Evolutionary conservation across 2,329 filamentous ascomycete genomes (phyloP).

Genomic region (Sporothrix phasma): DNA sequence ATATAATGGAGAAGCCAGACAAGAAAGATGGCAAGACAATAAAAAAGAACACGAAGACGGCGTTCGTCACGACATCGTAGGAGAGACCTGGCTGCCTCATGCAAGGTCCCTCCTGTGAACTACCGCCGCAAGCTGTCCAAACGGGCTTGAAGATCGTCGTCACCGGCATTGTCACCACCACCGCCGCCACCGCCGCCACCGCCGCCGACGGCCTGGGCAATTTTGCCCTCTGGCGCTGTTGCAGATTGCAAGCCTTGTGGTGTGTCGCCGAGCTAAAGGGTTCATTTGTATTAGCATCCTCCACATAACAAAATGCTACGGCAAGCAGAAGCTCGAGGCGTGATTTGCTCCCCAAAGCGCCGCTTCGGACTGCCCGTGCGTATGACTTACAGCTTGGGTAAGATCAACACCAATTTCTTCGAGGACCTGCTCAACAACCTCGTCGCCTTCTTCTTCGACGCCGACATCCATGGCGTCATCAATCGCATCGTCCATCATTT

Average conservation of each 20-base stretch:
- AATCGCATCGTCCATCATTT: slow-evolving; percentile 99
- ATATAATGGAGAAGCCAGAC: neutral
- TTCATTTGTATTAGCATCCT: slow-evolving; percentile 2
- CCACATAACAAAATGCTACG: neutral
- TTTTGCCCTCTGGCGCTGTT: slow-evolving; percentile 60
- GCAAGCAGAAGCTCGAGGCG: neutral
- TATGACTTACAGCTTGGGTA: slow-evolving; percentile 66
- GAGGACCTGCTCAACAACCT: slow-evolving; percentile 90
- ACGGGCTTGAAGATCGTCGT: slow-evolving; percentile 88
- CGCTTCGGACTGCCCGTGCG: neutral
- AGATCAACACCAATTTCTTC: slow-evolving; percentile 96
- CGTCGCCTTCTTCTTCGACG: slow-evolving; percentile 90
- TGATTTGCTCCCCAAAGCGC: neutral
- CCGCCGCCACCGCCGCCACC: slow-evolving; percentile 41
- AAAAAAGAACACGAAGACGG: too few species aligned
- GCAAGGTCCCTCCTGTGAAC: neutral
- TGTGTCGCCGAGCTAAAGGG: slow-evolving; percentile 72
- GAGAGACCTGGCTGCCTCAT: neutral
- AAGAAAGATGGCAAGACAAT: neutral
- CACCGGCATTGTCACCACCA: slow-evolving; percentile 44
- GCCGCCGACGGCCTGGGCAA: slow-evolving; percentile 78
- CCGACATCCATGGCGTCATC: slow-evolving; percentile 89
- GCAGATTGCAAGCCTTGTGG: slow-evolving; percentile 72
- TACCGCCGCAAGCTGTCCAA: slow-evolving; percentile 72
- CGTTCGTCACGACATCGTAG: too few species aligned